phyloP scores from a whole-genome alignment of 2,329 filamentous ascomycete species.

The Zymoseptoria brevis region DNA sequence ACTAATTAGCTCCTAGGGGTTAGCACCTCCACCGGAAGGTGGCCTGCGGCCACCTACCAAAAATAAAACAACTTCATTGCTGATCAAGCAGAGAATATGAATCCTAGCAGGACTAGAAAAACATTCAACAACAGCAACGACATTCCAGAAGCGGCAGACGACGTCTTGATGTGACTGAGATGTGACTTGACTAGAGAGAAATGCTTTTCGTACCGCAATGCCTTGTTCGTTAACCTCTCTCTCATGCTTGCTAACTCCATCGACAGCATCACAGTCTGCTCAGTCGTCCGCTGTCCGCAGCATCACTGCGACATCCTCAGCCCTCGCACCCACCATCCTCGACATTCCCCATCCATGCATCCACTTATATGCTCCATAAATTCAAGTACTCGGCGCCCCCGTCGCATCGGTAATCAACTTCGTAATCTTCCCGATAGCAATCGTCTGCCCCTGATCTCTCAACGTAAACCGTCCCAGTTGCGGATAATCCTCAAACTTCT shows the following conservation, averaged over 20 bases:
- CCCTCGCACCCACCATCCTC: not conserved
- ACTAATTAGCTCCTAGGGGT: not conserved
- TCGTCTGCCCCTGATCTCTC: conserved; percentile 87
- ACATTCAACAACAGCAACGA: not conserved
- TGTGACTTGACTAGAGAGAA: not conserved
- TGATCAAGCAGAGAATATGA: not conserved
- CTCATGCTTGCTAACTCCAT: not conserved
- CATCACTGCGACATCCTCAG: not conserved
- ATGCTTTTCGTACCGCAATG: not conserved
- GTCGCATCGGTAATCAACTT: conserved; percentile 60
- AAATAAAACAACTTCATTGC: not conserved
- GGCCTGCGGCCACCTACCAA: not conserved
- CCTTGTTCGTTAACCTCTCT: not conserved
- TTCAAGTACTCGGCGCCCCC: not conserved
- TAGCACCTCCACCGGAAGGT: not conserved
- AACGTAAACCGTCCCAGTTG: conserved; percentile 88
- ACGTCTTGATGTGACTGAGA: not conserved
- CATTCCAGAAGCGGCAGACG: no score
- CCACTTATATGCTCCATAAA: not conserved
- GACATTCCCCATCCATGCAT: not conserved
- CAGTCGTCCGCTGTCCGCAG: not conserved
- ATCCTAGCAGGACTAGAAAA: not conserved
- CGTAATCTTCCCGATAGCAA: conserved; percentile 98
- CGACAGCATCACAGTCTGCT: not conserved
- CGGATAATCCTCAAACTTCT: conserved; percentile 91